phyloP scores from a whole-genome alignment of 2,329 filamentous ascomycete species.

The Paecilomyces dactylethromorphus region DNA sequence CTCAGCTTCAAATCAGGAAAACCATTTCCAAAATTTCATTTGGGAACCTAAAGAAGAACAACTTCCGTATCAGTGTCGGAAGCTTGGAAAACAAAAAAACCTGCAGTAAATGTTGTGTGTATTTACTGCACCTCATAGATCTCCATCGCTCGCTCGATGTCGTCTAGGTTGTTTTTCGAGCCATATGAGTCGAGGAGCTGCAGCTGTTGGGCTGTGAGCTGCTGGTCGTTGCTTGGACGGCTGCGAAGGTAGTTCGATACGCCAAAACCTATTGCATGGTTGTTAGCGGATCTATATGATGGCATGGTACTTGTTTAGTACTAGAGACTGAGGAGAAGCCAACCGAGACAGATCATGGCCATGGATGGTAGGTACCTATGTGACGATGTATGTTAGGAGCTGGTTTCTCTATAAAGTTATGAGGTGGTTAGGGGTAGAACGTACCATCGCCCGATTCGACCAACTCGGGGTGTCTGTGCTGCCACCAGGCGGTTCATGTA shows the following conservation, averaged over 20 bases:
- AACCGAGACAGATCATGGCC: neutral
- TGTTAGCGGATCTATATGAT: slow-evolving; percentile 3
- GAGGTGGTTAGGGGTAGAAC: neutral
- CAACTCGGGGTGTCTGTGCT: neutral
- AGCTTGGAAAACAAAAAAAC: neutral
- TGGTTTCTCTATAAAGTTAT: neutral
- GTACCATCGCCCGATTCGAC: neutral
- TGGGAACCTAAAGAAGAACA: neutral
- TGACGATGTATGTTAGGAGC: neutral
- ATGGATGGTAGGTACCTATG: neutral
- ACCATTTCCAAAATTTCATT: neutral
- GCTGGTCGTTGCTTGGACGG: slow-evolving; percentile 21
- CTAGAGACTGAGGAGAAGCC: neutral
- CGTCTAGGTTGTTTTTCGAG: slow-evolving; percentile 35
- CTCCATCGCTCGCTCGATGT: slow-evolving; percentile 40
- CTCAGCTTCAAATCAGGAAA: neutral
- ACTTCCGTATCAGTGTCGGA: neutral
- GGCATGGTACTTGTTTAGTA: slow-evolving; percentile 1
- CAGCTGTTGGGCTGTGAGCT: slow-evolving; percentile 23
- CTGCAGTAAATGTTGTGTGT: neutral
- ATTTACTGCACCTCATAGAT: slow-evolving; percentile 35
- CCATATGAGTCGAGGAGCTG: slow-evolving; percentile 41
- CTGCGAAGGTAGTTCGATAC: slow-evolving; percentile 16
- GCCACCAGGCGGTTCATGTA: neutral
- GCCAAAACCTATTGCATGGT: slow-evolving; percentile 14